Percentiles rank a stretch among this genome's conserved stretches.
phyloP scores from a whole-genome alignment of 441 rosid genomes.

The Euphorbia schlechtendalii region DNA sequence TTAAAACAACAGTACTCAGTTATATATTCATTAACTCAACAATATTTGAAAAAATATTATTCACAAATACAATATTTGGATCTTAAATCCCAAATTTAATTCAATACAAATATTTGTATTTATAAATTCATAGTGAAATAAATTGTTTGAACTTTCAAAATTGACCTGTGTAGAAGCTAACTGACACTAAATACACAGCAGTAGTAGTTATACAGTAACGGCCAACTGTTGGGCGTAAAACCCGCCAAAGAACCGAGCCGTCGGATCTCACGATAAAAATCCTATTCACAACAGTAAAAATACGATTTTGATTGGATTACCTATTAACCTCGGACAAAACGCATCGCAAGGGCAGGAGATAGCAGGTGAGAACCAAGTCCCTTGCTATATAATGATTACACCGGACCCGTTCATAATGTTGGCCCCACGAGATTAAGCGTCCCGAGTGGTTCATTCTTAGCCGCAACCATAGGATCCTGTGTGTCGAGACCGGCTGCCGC shows the following conservation, averaged over 20 bases:
- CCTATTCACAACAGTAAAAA: not conserved
- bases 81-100: no score
- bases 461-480: slow-evolving; percentile 54
- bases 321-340: not conserved
- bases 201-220: slow-evolving; percentile 9
- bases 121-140: no score
- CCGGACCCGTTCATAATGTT: not conserved
- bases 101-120: no score
- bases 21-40: no score
- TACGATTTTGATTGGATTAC: not conserved
- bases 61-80: no score
- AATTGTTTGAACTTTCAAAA: no score
- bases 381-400: not conserved
- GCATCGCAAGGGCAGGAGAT: not conserved
- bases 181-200: not conserved
- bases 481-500: slow-evolving; percentile 44
- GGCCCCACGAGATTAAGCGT: no score
- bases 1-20: no score
- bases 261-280: slow-evolving; percentile 13
- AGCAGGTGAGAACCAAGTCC: not conserved
- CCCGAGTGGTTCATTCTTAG: not conserved
- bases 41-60: no score
- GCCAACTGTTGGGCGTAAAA: slow-evolving; percentile 9
- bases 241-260: slow-evolving; percentile 10
- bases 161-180: no score